Evolutionary conservation across 2,329 filamentous ascomycete species (phyloP).

Genomic region (Dothidotthia symphoricarpi): DNA sequence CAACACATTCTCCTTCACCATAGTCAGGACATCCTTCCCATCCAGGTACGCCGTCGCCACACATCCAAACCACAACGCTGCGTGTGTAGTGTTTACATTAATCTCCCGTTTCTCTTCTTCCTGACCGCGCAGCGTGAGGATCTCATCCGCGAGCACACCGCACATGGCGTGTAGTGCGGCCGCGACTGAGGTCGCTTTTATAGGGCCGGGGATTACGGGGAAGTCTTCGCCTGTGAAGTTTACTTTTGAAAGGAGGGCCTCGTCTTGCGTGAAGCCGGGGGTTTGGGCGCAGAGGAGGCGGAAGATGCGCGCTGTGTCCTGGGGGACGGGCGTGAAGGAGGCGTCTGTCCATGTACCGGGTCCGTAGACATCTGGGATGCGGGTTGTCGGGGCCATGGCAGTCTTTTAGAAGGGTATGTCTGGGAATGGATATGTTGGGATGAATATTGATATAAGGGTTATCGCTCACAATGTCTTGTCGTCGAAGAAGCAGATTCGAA

Average conservation of each 20-base stretch:
- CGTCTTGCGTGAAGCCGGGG: constrained; percentile 44
- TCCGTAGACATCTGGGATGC: constrained; percentile 34
- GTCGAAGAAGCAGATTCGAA: too few relatives aligned
- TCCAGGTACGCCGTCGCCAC: constrained; percentile 42
- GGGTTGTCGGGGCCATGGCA: constrained; percentile 8
- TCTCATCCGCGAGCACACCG: constrained; percentile 45
- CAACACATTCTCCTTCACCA: constrained; percentile 30
- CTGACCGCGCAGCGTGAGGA: constrained; percentile 32
- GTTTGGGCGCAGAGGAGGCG: constrained; percentile 40
- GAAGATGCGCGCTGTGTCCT: constrained; percentile 43
- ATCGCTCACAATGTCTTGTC: too few relatives aligned
- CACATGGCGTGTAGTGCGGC: constrained; percentile 48
- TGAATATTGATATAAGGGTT: too few relatives aligned
- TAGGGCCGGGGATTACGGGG: constrained; percentile 46
- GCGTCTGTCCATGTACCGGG: constrained; percentile 45
- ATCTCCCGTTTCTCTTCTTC: constrained; percentile 24
- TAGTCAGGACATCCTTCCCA: constrained; percentile 26
- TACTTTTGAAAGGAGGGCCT: constrained; percentile 33
- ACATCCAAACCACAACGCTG: constrained; percentile 48
- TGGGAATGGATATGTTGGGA: too few relatives aligned
- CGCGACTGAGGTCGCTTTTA: constrained; percentile 46
- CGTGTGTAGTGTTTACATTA: constrained; percentile 50
- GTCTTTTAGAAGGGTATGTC: too few relatives aligned
- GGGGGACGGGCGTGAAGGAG: constrained; percentile 38
- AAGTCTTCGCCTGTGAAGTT: constrained; percentile 43